Evolutionary conservation across 495 filamentous ascomycete species (phyloP), one percentile per base, ranked within the genome.

Genomic region (Penicillium psychrofluorescens): DNA sequence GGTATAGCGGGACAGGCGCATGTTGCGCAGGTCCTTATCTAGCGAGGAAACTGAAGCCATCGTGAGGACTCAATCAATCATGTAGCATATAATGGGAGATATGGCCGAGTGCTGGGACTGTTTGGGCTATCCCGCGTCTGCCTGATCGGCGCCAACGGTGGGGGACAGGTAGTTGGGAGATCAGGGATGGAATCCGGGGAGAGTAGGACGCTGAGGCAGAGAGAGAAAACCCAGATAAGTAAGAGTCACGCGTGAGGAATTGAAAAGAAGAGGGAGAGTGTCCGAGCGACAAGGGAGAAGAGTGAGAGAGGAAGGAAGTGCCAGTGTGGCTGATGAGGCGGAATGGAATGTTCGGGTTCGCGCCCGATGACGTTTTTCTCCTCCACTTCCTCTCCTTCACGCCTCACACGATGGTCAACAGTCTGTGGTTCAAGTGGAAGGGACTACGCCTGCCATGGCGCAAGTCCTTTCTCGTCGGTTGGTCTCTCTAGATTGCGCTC

Each of bases 31-130:
- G 74, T 99, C 94, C 63, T 89, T 90, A 59, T 99, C 94, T 30
- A 99, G 70, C 45, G 89, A 95, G 36, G 88, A 76, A 8, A 97
- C 94, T 32, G 94, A 96, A 49, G 94, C 90, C 92, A 97, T 97
- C 16, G 22, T 62, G 36, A 22, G 22, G 45, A 28, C 40, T 11
- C 35, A 45, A 38, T 42, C 15, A 27, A 2, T 31, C 16, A 43
- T 27, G 15, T 11, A 40, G 40, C n/a, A 28, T 33, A 46, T 32
- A 39, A 13, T 35, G 4, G 29, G 28, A 47, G 40, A 35, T 43
- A 43, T 37, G 37, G 31, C 43, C 15, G 30, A 4, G 40, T 39
- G 27, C 36, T 37, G 37, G 30, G 29, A 22, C 22, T 35, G 45
- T 57, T 54, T 59, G 53, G 53, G 50, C 45, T 52, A 52, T 16